Conservation (phyloP, 495 filamentous ascomycete genomes). For the Lindgomyces ingoldianus region DNA sequence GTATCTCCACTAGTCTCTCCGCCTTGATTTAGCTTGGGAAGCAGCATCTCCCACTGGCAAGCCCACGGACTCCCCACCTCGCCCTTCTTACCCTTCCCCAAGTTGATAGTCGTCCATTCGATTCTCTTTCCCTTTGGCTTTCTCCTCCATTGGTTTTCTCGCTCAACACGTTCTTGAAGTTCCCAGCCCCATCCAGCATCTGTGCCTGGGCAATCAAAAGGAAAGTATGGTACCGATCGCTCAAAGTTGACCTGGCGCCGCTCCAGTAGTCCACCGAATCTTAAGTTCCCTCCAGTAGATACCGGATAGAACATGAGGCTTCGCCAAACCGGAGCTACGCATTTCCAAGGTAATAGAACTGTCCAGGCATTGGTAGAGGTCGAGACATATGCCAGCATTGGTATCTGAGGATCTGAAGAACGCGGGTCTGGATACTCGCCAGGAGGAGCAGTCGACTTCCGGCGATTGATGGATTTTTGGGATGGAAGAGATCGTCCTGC, state of each 20-base stretch:
- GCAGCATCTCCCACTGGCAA: conserved; percentile 81
- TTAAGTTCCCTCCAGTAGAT: conserved; percentile 72
- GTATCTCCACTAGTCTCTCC: neutral
- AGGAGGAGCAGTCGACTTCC: conserved; percentile 66
- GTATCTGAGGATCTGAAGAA: conserved; percentile 75
- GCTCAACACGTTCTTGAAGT: conserved; percentile 59
- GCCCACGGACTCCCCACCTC: conserved; percentile 82
- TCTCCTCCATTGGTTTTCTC: conserved; percentile 70
- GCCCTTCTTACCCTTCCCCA: conserved; percentile 74
- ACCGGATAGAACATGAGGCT: conserved; percentile 82
- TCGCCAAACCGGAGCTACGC: conserved; percentile 83
- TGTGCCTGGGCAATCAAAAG: conserved; percentile 83
- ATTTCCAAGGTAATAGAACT: conserved; percentile 88
- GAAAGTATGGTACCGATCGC: conserved; percentile 78
- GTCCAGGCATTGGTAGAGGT: conserved; percentile 67
- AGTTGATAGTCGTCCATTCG: conserved; percentile 72
- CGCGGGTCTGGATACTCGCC: conserved; percentile 63
- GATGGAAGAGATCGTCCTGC: conserved; percentile 69
- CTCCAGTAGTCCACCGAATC: conserved; percentile 82
- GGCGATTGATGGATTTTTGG: conserved; percentile 84
- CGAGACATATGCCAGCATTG: conserved; percentile 69
- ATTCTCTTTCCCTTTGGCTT: conserved; percentile 79
- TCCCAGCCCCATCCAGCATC: conserved; percentile 79
- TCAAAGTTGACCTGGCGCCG: conserved; percentile 81
- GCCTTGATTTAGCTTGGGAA: conserved; percentile 33